phyloP scores from a whole-genome alignment of 768 basidiomycete genomes.

The Leccinum obscurum region DNA sequence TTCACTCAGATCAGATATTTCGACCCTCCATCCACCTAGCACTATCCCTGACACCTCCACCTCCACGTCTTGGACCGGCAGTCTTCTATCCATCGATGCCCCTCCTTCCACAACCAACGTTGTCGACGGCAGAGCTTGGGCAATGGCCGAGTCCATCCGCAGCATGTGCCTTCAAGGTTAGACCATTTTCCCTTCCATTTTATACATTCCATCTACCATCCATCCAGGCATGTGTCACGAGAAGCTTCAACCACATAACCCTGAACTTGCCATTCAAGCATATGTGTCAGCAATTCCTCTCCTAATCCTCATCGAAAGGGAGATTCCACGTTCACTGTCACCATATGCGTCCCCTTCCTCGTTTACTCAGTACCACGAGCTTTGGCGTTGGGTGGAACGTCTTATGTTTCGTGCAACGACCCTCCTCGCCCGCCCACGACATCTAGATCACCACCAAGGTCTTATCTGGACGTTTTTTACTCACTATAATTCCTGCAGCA shows the following conservation, averaged over 20 bases:
- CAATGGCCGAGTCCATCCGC: conserved; percentile 69
- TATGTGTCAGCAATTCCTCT: conserved; percentile 60
- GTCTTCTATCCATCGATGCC: conserved; percentile 44
- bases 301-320: conserved; percentile 48
- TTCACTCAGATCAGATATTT: conserved; percentile 42
- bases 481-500: conserved; percentile 59
- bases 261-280: conserved; percentile 50
- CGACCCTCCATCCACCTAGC: conserved; percentile 38
- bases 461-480: conserved; percentile 64
- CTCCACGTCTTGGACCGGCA: conserved; percentile 53
- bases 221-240: conserved; percentile 75
- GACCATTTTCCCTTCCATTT: conserved; percentile 12
- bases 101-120: conserved; percentile 52
- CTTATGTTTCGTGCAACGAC: conserved; percentile 80
- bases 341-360: conserved; percentile 37
- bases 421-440: conserved; percentile 51
- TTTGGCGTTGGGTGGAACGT: conserved; percentile 84
- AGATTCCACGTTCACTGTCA: conserved; percentile 40
- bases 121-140: conserved; percentile 71
- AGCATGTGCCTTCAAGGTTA: conserved; percentile 78
- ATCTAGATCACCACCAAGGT: conserved; percentile 36
- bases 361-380: conserved; percentile 72
- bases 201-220: background rate
- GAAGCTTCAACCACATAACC: conserved; percentile 48
- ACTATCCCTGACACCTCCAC: conserved; percentile 40